phyloP scores from a whole-genome alignment of 2,329 filamentous ascomycete species.

The Dendryphion nanum region DNA sequence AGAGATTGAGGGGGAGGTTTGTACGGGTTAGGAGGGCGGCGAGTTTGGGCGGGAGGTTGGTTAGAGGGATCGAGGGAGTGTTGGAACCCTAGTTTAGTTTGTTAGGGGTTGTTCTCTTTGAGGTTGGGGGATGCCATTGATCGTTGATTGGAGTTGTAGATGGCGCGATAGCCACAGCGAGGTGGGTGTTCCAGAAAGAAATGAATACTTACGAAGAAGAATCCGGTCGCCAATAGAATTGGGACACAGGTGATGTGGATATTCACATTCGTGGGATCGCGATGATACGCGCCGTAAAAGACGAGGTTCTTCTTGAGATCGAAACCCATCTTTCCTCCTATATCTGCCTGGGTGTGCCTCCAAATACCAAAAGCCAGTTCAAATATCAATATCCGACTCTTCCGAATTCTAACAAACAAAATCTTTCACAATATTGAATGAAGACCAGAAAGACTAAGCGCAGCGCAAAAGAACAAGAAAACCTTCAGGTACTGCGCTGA shows the following conservation, averaged over 20 bases:
- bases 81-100: conserved; percentile 52
- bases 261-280: conserved; percentile 69
- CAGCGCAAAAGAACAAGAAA: no score
- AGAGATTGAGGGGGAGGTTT: conserved; percentile 39
- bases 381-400: no score
- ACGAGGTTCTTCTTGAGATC: conserved; percentile 21
- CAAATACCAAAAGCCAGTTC: no score
- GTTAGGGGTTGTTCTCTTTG: neutral
- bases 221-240: conserved; percentile 66
- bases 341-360: no score
- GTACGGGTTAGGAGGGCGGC: conserved; percentile 34
- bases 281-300: conserved; percentile 77
- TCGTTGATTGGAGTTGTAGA: no score
- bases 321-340: conserved; percentile 22
- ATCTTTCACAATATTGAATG: no score
- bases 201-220: conserved; percentile 62
- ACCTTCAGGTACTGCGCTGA: no score
- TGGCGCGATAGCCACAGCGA: no score
- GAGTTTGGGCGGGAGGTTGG: conserved; percentile 27
- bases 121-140: neutral
- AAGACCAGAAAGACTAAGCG: no score
- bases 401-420: no score
- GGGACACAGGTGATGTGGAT: conserved; percentile 82
- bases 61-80: conserved; percentile 50
- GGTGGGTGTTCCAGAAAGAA: no score